Evolutionary conservation across 352 stramenopile genomes (phyloP), one percentile per base, ranked within the genome.

Genomic region (Globisporangium spiculum): DNA sequence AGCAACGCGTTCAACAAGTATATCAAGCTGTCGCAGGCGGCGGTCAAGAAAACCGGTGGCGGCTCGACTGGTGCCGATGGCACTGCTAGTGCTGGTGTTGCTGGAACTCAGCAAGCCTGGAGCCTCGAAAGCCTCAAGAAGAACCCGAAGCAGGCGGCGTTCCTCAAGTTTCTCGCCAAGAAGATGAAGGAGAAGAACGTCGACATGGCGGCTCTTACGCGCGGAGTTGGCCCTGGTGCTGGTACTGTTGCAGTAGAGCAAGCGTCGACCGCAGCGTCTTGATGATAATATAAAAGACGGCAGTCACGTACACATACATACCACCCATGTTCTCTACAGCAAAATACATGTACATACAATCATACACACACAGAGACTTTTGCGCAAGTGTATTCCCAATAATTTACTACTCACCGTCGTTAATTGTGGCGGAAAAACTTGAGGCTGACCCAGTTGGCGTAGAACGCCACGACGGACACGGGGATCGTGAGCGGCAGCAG

Each of bases 361-460:
- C 26, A 34, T 34, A 58, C n/a, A 58, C 4, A 2, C 14, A 58
- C 1, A 9, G 8, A 54, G 8, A 54, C 14, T 14, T 8, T 44
- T 44, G 14, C 22, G 14, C 5, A 22, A 26, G 16, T 34, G 26
- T 58, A 58, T 22, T 24, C 8, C 22, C 27, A 59, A 9, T 38
- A 57, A 32, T 56, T n/a, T 14, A 56, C 16, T 14, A 32, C 16
- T 9, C 3, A 34, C 26, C n/a, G 38, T 9, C 4, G 3, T 73
- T 79, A 92, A 46, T 92, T 94, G 71, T 94, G 84, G 22, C 84
- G 84, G 72, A 94, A 94, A 75, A 92, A 94, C 74, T 94, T 94
- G 75, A 92, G 81, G 68, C 86, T 90, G 68, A 92, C 84, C 86
- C 86, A 94, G 63, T 92, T 92, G 58, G 81, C 72, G 70, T 93